Evolutionary conservation across 2,329 filamentous ascomycete genomes (phyloP).

Genomic region (Diplodia mutila): DNA sequence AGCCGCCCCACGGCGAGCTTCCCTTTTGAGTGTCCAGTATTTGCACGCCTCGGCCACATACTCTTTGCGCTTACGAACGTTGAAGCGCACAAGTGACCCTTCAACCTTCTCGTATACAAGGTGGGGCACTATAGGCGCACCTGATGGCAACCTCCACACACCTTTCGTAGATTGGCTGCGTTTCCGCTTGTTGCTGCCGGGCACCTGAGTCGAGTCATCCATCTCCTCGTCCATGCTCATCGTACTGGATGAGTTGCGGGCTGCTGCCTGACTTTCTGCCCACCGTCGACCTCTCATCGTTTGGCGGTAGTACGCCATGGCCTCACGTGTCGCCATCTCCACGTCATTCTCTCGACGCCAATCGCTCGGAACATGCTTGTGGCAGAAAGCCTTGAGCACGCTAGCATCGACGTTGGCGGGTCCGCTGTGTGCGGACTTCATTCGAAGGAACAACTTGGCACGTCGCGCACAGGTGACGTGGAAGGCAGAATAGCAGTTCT

Average conservation of each 20-base stretch:
- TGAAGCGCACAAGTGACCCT: slow-evolving; percentile 78
- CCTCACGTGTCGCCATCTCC: slow-evolving; percentile 75
- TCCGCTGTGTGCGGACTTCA: slow-evolving; percentile 88
- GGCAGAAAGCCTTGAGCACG: slow-evolving; percentile 90
- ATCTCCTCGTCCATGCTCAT: slow-evolving; percentile 54
- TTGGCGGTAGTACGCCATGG: slow-evolving; percentile 85
- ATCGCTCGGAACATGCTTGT: slow-evolving; percentile 89
- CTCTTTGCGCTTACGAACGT: slow-evolving; percentile 84
- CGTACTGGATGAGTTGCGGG: slow-evolving; percentile 29
- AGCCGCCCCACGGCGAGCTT: slow-evolving; percentile 87
- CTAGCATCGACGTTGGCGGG: slow-evolving; percentile 78
- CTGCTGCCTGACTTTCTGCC: slow-evolving; percentile 86
- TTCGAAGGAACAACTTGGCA: slow-evolving; percentile 86
- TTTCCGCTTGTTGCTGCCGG: slow-evolving; percentile 62
- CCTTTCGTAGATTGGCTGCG: slow-evolving; percentile 62
- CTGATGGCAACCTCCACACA: slow-evolving; percentile 90
- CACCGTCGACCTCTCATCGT: slow-evolving; percentile 88
- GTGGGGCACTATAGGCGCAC: slow-evolving; percentile 90
- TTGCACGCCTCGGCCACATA: slow-evolving; percentile 91
- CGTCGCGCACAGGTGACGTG: slow-evolving; percentile 94
- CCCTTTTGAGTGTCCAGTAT: slow-evolving; percentile 97
- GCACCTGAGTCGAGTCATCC: slow-evolving; percentile 49
- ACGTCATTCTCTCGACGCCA: slow-evolving; percentile 88
- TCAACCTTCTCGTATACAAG: slow-evolving; percentile 87
- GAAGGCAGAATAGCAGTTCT: slow-evolving; percentile 94